Percentiles rank a stretch among this genome's conserved stretches.
These are phyloP conservation scores for Aspergillus melleus DNA, from an alignment of 2,329 filamentous ascomycete genomes.

Conservation along the genomic window DNA sequence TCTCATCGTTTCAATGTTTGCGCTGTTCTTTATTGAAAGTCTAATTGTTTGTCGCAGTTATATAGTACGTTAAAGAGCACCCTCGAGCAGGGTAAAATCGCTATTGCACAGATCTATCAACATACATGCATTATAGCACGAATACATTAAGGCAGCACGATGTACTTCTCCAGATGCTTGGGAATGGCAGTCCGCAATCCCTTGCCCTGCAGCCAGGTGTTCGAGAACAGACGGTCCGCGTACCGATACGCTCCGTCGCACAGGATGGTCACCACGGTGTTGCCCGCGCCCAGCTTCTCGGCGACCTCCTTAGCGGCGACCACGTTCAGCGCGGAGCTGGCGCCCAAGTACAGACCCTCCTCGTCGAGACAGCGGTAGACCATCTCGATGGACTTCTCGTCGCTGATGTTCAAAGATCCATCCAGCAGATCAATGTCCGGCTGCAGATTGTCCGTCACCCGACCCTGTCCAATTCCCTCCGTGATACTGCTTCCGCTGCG, in stretches of 20 bases:
- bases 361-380: conserved; percentile 95
- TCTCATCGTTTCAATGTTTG: no score
- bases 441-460: conserved; percentile 90
- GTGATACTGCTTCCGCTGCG: conserved; percentile 86
- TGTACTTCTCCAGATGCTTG: conserved; percentile 84
- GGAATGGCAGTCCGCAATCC: conserved; percentile 79
- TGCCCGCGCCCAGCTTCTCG: conserved; percentile 80
- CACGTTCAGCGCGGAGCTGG: conserved; percentile 91
- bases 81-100: neutral
- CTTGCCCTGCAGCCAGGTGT: conserved; percentile 87
- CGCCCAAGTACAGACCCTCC: conserved; percentile 92
- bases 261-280: conserved; percentile 89
- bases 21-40: no score
- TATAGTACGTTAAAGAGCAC: no score
- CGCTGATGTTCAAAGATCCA: conserved; percentile 77
- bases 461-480: conserved; percentile 95
- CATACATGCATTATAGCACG: conserved; percentile 9
- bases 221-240: conserved; percentile 88
- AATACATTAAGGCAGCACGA: conserved; percentile 70
- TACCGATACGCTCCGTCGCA: conserved; percentile 98
- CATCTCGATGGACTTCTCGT: conserved; percentile 97
- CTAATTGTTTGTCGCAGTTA: no score
- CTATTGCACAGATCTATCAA: neutral
- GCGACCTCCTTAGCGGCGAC: conserved; percentile 94
- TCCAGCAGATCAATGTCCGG: conserved; percentile 83